Base-by-base conservation (phyloP, 23 red algal species). In the Gracilaria gracilis region DNA sequence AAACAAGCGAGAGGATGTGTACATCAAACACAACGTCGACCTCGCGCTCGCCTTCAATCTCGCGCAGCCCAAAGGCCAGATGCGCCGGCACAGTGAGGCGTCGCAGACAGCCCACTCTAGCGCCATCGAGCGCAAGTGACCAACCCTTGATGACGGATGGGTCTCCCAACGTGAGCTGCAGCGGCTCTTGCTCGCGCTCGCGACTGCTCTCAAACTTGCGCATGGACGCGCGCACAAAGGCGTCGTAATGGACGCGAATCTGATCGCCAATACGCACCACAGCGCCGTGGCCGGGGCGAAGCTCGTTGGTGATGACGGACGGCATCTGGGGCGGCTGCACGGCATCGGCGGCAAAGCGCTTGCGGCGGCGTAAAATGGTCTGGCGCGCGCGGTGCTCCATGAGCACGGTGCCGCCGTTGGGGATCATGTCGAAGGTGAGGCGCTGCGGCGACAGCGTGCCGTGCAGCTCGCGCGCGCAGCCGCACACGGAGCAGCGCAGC, bases 401-500 rank as follows among this genome's bases (percentile, higher is more conserved):
- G 31, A 54, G 64, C 42, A 87, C 69, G 57, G 25, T n/a, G n/a
- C 83, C 83, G 69, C 83, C 83, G 83, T 87, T 74, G 69, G 83
- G 83, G 16, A 87, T 72, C 62, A 42, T 59, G 29, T 87, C 83
- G 31, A 75, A 73, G 5, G 83, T 75, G 65, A 87, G 65, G 17
- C 35, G 48, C 29, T 47, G 32, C 38, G 19, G 34, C 28, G 49
- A 1, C 24, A 87, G 49, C 24, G 40, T 8, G 40, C 39, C 64
- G 40, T 87, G 83, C 16, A 32, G 20, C 40, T 87, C 32, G 33
- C 83, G 83, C 17, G 24, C 36, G 44, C 64, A 66, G 19, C 67
- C 67, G 49, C 83, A 87, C 23, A 31, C 42, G 48, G 39, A 37
- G 25, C 83, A 87, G 57, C 20, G 42, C 31, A 87, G 34, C 35